Conservation (phyloP, 83 land plant genomes). For the Isoetes engelmannii region DNA sequence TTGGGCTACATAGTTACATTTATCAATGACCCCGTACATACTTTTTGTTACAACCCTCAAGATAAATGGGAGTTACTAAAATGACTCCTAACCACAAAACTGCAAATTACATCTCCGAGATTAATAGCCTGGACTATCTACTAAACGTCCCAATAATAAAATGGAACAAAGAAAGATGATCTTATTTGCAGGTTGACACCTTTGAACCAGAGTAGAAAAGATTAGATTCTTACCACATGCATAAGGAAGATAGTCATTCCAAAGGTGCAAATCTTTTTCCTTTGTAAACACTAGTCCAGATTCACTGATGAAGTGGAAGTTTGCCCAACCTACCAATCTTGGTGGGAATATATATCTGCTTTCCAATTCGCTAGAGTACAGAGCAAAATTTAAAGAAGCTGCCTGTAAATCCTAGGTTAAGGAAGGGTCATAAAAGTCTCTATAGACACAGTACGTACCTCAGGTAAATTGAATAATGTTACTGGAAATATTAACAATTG, state of each 20-base stretch:
- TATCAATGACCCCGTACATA: too few species aligned
- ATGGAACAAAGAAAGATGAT: too few species aligned
- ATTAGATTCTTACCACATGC: constrained; percentile 1
- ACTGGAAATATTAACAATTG: constrained; percentile 1
- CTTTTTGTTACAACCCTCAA: too few species aligned
- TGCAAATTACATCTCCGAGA: too few species aligned
- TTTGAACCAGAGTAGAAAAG: not conserved
- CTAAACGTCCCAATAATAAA: too few species aligned
- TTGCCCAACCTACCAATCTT: constrained; percentile 3
- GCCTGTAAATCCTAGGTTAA: not conserved
- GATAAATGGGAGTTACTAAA: too few species aligned
- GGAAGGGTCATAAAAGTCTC: not conserved
- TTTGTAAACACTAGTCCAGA: not conserved
- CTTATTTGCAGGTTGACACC: not conserved
- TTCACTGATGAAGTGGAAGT: not conserved
- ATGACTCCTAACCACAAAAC: too few species aligned
- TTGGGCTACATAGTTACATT: too few species aligned
- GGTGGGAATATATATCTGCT: not conserved
- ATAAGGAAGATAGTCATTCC: constrained; percentile 1
- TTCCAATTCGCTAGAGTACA: not conserved
- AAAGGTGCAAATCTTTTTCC: not conserved
- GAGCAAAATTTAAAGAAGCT: constrained; percentile 7
- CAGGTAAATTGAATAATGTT: constrained; percentile 1
- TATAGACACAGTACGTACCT: not conserved
- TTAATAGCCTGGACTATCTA: too few species aligned